phyloP scores from a whole-genome alignment of 768 basidiomycete species.

The Boletus insuetus region DNA sequence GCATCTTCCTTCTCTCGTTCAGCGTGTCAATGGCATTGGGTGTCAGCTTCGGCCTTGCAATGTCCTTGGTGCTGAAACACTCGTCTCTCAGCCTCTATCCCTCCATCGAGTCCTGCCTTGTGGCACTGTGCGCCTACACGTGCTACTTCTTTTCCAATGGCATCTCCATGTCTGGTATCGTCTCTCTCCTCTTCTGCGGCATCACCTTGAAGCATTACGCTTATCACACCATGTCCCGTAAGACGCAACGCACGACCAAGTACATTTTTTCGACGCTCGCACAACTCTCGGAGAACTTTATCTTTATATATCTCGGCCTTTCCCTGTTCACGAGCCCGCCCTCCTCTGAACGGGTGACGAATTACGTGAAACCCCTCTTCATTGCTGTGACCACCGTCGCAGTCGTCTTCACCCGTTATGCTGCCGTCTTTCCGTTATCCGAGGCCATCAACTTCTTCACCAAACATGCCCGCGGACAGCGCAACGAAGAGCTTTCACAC shows the following conservation, averaged over 20 bases:
- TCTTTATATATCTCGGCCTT: conserved; percentile 98
- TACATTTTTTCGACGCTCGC: conserved; percentile 95
- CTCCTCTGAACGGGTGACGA: conserved; percentile 69
- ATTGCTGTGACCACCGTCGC: conserved; percentile 89
- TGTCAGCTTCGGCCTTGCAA: conserved; percentile 84
- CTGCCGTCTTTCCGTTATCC: conserved; percentile 92
- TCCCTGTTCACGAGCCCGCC: conserved; percentile 92
- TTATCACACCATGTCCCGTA: conserved; percentile 98
- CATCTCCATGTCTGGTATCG: conserved; percentile 91
- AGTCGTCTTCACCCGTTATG: conserved; percentile 93
- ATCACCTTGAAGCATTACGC: conserved; percentile 99
- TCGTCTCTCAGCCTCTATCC: conserved; percentile 83
- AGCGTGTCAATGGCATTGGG: conserved; percentile 93
- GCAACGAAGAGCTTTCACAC: conserved; percentile 89
- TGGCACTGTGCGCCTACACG: conserved; percentile 91
- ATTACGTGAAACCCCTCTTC: conserved; percentile 93
- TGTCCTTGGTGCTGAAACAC: conserved; percentile 93
- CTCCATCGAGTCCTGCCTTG: conserved; percentile 96
- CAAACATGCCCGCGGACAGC: conserved; percentile 77
- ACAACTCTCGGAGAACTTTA: conserved; percentile 96
- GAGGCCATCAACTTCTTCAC: conserved; percentile 94
- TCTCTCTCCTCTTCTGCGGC: conserved; percentile 96
- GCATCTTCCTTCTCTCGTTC: conserved; percentile 96
- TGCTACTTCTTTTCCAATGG: conserved; percentile 99
- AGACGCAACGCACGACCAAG: conserved; percentile 91